Base-by-base conservation (phyloP, 257 asterid genomes). In the Jacaranda copaia region DNA sequence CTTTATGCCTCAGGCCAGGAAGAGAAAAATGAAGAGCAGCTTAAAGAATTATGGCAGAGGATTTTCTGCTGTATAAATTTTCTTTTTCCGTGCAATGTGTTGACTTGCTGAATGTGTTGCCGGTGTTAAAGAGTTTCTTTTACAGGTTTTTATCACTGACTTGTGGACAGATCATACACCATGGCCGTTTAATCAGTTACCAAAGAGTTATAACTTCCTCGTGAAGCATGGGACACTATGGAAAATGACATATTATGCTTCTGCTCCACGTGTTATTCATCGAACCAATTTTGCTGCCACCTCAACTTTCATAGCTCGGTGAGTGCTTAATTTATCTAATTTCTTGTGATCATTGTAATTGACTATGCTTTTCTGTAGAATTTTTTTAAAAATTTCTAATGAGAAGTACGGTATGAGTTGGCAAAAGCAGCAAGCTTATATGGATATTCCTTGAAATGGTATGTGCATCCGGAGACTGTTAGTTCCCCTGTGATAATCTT, bases 111-210 rank as follows among this genome's bases (percentile, higher is more conserved):
- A 74, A 49, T 59, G 49, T 74, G 83, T 67, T 65, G 42, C 55
- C 20, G 15, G 70, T 72, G 77, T 71, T 78, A 58, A 78, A 52
- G 81, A 69, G 60, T 76, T 81, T 73, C 46, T 72, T 57, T 81
- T 80, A 79, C 90, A 96, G 99, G 99, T 96, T 69, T 88, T 75
- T 79, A 78, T 96, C 76, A 89, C 97, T 81, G 99, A 96, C 81
- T 87, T 96, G 77, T 96, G 99, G 99, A 81, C 98, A 36, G 98
- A 96, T 78, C 99, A 96, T 57, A 96, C 99, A 13, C 99, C 99
- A 6, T 96, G 99, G 99, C 99, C 99, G 53, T 96, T 96, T 80
- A 96, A 96, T 85, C 99, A 96, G 86, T 77, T 96, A 79, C 98
- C 99, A 3, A 90, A 87, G 86, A 96, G 97, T 84, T 96, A 96